Conservation (phyloP, 371 early-diverging fungal genomes). For the Mucor saturninus region DNA sequence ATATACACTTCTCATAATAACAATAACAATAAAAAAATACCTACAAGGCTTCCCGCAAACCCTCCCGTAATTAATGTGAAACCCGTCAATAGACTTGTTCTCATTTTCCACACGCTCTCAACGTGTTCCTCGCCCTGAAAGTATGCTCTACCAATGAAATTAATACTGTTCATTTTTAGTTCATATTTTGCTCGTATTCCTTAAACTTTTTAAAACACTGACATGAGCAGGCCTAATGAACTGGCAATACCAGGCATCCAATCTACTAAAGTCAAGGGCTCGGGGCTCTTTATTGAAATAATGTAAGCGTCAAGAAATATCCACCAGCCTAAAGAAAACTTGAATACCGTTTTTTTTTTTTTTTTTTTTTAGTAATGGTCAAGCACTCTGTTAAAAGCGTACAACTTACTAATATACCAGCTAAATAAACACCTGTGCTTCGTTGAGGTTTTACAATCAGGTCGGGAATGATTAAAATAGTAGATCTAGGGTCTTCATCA, state of each 20-base stretch:
- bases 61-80: conserved; percentile 3
- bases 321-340: conserved; percentile 2
- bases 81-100: conserved; percentile 1
- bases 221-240: neutral
- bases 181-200: neutral
- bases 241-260: conserved; percentile 1
- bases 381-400: too few species aligned
- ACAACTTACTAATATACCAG: conserved; percentile 2
- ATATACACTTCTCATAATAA: neutral
- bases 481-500: conserved; percentile 3
- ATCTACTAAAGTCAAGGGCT: neutral
- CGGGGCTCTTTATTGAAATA: neutral
- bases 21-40: neutral
- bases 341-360: neutral
- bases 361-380: neutral
- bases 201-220: neutral
- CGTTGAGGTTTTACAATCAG: neutral
- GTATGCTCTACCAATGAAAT: conserved; percentile 1
- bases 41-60: conserved; percentile 2
- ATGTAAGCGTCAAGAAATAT: conserved; percentile 3
- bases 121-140: neutral
- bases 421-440: neutral
- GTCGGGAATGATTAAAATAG: neutral
- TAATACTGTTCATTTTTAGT: conserved; percentile 1
- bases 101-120: conserved; percentile 1